Conservation (phyloP, 225 moss, liverwort and hornwort species). For the Anthoceros angustus region DNA sequence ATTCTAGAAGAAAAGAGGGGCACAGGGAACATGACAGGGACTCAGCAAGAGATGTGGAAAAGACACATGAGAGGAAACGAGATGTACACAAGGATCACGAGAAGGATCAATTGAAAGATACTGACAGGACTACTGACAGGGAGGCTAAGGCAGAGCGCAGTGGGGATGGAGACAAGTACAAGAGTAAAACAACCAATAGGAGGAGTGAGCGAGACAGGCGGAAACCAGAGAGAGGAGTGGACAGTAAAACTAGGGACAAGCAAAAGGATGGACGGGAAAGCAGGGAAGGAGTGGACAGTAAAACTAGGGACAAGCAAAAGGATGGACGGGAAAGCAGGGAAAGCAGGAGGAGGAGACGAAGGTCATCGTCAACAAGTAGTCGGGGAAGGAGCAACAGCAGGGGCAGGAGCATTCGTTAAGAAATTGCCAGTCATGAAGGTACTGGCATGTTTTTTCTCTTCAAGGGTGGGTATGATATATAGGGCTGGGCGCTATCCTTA, state of each 20-base stretch:
- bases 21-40: slow-evolving; percentile 16
- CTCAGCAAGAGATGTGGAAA: slow-evolving; percentile 14
- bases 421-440: no score
- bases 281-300: slow-evolving; percentile 33
- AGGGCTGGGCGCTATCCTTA: no score
- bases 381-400: slow-evolving; percentile 20
- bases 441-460: no score
- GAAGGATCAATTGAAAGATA: slow-evolving; percentile 65
- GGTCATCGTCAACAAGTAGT: slow-evolving; percentile 70
- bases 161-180: slow-evolving; percentile 16
- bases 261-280: slow-evolving; percentile 22
- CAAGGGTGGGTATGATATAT: no score
- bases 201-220: slow-evolving; percentile 50
- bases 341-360: slow-evolving; percentile 34
- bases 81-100: slow-evolving; percentile 36
- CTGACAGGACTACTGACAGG: not conserved
- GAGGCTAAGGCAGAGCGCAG: slow-evolving; percentile 26
- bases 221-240: slow-evolving; percentile 37
- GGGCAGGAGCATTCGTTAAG: slow-evolving; percentile 24
- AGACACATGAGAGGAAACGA: slow-evolving; percentile 35
- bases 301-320: slow-evolving; percentile 29
- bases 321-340: slow-evolving; percentile 25
- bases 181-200: not conserved
- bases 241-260: slow-evolving; percentile 41
- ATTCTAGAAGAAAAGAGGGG: slow-evolving; percentile 14